phyloP scores from a whole-genome alignment of 768 basidiomycete species.

The Pisolithus microcarpus region DNA sequence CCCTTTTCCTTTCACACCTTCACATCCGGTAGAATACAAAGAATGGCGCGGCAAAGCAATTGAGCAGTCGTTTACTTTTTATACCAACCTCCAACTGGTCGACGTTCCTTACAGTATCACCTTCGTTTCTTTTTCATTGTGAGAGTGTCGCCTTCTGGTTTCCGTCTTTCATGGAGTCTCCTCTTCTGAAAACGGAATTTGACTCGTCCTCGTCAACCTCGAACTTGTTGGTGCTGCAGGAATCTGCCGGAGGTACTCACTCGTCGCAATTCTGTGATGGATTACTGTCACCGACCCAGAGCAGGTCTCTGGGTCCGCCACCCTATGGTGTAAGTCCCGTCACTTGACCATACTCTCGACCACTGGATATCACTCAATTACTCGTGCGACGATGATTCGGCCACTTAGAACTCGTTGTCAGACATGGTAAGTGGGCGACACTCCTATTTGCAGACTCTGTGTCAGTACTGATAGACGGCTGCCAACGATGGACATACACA shows the following conservation, averaged over 20 bases:
- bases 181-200: conserved; percentile 21
- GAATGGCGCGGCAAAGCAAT: neutral
- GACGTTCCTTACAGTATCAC: neutral
- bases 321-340: conserved; percentile 18
- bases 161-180: conserved; percentile 19
- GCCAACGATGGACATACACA: conserved; percentile 7
- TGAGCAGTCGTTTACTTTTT: neutral
- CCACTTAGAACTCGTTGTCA: conserved; percentile 21
- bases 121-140: neutral
- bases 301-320: conserved; percentile 23
- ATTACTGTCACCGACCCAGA: conserved; percentile 10
- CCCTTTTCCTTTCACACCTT: conserved; percentile 2
- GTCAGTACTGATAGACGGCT: neutral
- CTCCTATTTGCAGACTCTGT: neutral
- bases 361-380: neutral
- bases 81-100: neutral
- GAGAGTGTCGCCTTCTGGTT: neutral
- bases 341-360: neutral
- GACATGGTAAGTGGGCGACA: conserved; percentile 15
- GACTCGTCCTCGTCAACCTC: conserved; percentile 20
- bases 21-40: conserved; percentile 1
- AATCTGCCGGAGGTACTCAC: conserved; percentile 11
- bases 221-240: conserved; percentile 13
- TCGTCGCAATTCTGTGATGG: conserved; percentile 7
- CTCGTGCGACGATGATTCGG: too few species aligned